These are phyloP conservation scores for Decorospora gaudefroyi DNA, from an alignment of 2,329 filamentous ascomycete species.

Conservation along the genomic window DNA sequence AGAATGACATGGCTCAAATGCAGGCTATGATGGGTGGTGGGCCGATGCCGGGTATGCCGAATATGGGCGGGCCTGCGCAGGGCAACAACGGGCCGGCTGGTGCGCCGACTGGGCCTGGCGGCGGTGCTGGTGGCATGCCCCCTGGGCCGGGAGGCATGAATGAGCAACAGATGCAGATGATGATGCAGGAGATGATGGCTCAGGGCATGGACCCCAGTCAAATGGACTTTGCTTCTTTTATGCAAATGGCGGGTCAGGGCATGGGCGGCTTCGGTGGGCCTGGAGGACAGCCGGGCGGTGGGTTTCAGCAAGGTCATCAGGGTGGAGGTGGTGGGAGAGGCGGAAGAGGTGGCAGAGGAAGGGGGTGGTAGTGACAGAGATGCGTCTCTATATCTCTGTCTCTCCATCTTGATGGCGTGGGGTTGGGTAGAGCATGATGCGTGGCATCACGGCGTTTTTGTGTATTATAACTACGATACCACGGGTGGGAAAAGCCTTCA, in stretches of 20 bases:
- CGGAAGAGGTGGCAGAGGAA: constrained; percentile 30
- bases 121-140: constrained; percentile 9
- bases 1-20: constrained; percentile 67
- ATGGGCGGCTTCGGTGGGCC: constrained; percentile 36
- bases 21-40: constrained; percentile 58
- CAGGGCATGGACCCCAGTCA: constrained; percentile 51
- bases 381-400: neutral
- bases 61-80: constrained; percentile 28
- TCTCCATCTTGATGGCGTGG: neutral
- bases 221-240: constrained; percentile 44
- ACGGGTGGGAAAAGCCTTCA: constrained; percentile 17
- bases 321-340: constrained; percentile 38
- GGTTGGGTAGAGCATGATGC: constrained; percentile 1
- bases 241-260: constrained; percentile 43
- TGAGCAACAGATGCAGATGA: constrained; percentile 63
- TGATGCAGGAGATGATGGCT: constrained; percentile 59
- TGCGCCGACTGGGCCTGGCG: constrained; percentile 37
- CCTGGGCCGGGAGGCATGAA: constrained; percentile 49
- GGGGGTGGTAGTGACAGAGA: constrained; percentile 26
- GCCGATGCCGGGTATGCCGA: constrained; percentile 34
- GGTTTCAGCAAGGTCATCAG: constrained; percentile 38
- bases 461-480: constrained; percentile 31
- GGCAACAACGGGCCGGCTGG: constrained; percentile 21
- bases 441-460: constrained; percentile 25
- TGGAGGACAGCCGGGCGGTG: constrained; percentile 32